These are phyloP conservation scores for Metschnikowia continentalis DNA, from an alignment of 805 yeast species.

Conservation along the genomic window DNA sequence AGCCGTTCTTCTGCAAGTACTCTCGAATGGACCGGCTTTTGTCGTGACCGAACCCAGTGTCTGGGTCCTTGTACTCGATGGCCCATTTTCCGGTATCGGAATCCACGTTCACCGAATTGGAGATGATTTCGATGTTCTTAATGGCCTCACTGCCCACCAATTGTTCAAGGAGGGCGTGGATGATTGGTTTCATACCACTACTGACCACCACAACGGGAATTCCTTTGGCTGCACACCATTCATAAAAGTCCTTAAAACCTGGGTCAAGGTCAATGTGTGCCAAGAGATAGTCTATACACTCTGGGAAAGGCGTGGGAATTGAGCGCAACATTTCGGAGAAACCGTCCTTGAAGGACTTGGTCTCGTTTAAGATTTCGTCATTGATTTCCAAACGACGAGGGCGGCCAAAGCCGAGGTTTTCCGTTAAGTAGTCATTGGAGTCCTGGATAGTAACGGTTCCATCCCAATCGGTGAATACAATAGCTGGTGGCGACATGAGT, in stretches of 20 bases:
- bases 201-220: slow-evolving; percentile 87
- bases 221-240: slow-evolving; percentile 66
- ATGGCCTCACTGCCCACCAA: slow-evolving; percentile 77
- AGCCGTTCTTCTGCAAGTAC: slow-evolving; percentile 31
- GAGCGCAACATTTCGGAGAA: slow-evolving; percentile 83
- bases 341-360: slow-evolving; percentile 72
- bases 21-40: slow-evolving; percentile 76
- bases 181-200: slow-evolving; percentile 92
- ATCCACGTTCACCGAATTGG: slow-evolving; percentile 65
- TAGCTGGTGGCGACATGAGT: slow-evolving; percentile 45
- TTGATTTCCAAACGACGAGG: slow-evolving; percentile 63
- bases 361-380: slow-evolving; percentile 66
- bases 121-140: slow-evolving; percentile 68
- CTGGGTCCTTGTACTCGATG: slow-evolving; percentile 75
- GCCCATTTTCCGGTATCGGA: slow-evolving; percentile 66
- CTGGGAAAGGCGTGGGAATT: slow-evolving; percentile 67
- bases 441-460: slow-evolving; percentile 97
- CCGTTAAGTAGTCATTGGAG: slow-evolving; percentile 89
- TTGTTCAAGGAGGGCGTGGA: slow-evolving; percentile 66
- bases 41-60: slow-evolving; percentile 90
- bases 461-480: slow-evolving; percentile 95
- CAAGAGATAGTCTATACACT: slow-evolving; percentile 70
- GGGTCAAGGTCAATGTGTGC: slow-evolving; percentile 75
- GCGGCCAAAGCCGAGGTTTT: slow-evolving; percentile 80
- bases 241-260: slow-evolving; percentile 78